These are phyloP conservation scores for Penicillium arizonense DNA, from an alignment of 495 filamentous ascomycete species.

Conservation along the genomic window DNA sequence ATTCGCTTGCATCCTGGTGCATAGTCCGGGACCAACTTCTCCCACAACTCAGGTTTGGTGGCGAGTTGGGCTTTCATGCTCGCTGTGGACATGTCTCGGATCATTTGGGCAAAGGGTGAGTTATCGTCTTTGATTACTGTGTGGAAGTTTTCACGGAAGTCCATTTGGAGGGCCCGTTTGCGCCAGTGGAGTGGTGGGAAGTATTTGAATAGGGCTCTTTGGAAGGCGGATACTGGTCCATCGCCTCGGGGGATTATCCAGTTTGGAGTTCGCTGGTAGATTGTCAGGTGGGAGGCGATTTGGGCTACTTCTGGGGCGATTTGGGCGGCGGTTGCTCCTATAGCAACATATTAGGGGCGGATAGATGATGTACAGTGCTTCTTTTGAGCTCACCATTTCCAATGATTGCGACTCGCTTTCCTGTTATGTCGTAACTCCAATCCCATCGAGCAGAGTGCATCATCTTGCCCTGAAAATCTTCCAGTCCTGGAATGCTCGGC, in stretches of 20 bases:
- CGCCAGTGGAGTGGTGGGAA: slow-evolving; percentile 45
- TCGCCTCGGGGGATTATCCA: slow-evolving; percentile 58
- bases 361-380: neutral
- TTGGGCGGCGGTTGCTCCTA: slow-evolving; percentile 69
- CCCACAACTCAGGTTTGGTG: slow-evolving; percentile 45
- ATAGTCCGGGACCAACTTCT: slow-evolving; percentile 50
- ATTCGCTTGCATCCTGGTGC: slow-evolving; percentile 54
- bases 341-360: slow-evolving; percentile 36
- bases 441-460: slow-evolving; percentile 59
- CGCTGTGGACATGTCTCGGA: slow-evolving; percentile 24
- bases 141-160: slow-evolving; percentile 45
- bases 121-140: slow-evolving; percentile 33
- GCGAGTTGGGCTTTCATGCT: slow-evolving; percentile 36
- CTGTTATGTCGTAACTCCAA: slow-evolving; percentile 41
- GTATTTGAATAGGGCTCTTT: slow-evolving; percentile 37
- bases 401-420: slow-evolving; percentile 53
- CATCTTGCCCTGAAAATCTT: slow-evolving; percentile 51
- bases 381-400: slow-evolving; percentile 45
- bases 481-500: slow-evolving; percentile 58
- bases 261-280: slow-evolving; percentile 68
- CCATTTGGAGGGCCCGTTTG: slow-evolving; percentile 47
- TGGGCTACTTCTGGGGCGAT: slow-evolving; percentile 65
- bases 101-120: slow-evolving; percentile 30
- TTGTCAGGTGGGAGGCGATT: slow-evolving; percentile 51
- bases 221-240: slow-evolving; percentile 33